Evolutionary conservation across 768 basidiomycete species (phyloP), one percentile per base, ranked within the genome.

Genomic region (Lepiota subincarnata): DNA sequence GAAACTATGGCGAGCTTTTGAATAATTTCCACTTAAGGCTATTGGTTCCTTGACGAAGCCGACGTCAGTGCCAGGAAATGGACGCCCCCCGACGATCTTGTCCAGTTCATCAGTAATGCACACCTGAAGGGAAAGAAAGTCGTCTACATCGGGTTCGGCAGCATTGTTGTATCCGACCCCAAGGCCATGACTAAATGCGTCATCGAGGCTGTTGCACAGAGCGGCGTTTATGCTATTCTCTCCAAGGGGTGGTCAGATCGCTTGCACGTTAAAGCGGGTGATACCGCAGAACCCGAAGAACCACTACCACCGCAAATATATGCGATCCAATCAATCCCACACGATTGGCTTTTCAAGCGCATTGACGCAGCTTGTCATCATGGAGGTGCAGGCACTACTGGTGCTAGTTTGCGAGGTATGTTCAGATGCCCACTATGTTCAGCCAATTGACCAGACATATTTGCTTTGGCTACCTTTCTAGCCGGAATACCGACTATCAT

Each of bases 201-300:
- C 45, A 78, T 96, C 39, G 90, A 97, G 44, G 92, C 96, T 3
- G 86, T 98, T 45, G 66, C 85, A 10, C 80, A 84, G 55, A 92
- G 92, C 59, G 94, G 87, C 2, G 94, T 98, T 4, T 80, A 83
- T 66, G 93, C 92, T 18, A 93, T 99, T 63, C 75, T 99, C 28
- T 98, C 95, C 20, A 98, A 98, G 70, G 96, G 96, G 24, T 99
- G 96, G 96, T 96, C 93, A 11, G 95, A 97, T 67, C 80, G 97
- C 48, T 78, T 95, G 3, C 79, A 86, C 2, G 72, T 77, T 38
- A 90, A 91, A 70, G 76, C 71, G 4, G 66, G 71, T 10, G 83
- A 88, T 44, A 72, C 76, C 24, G 57, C 77, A 1, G 86, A 89
- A 59, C 71, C 75, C 0, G 85, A 90, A 62, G 83, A 87, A 56